Base-by-base conservation (phyloP, 1,284 basidiomycete genomes). In the Volvariella volvacea region DNA sequence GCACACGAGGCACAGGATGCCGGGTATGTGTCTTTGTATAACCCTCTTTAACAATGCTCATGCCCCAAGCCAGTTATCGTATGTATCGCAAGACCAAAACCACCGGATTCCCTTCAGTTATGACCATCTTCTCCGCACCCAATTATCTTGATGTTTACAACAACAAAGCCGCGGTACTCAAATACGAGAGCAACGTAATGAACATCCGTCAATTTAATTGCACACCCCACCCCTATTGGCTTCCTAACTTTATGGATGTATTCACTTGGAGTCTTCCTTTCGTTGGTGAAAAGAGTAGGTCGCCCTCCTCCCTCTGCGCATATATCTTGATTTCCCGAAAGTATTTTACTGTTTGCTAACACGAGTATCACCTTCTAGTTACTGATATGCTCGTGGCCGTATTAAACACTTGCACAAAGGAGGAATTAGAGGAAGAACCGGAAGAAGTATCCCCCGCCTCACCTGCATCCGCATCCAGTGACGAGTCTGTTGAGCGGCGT, bases 251-350 rank as follows among this genome's bases (percentile, higher is more conserved):
- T 57, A 97, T 98, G 89, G 92, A 99, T 60, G 95, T 91, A 32
- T 99, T 99, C 64, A 98, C 95, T 1, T 99, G 96, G 96, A 92
- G 88, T 74, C 68, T 99, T 53, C 96, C 95, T 0, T 99, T 99
- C 61, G 96, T 99, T 1, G 95, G 95, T 37, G 83, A 92, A 49
- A 99, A 99, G 72, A 98, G 92, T 92, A 59, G 52, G 81, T 74
- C 15, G 22, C 19, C 8, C 16, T 22, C 6, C 22, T 28, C 6
- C 38, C 25, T 28, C 25, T 28, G 12, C 25, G 6, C 25, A 6
- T n/a, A n/a, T n/a, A n/a, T 28, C 33, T 28, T 31, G 7, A 36
- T 39, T 17, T 22, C 21, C 25, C 38, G 43, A 3, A 38, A 34
- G 49, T 25, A 47, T 48, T 22, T 14, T 46, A 42, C 34, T 32